Conservation (phyloP, 805 yeast species). For the Pichia sporocuriosa region DNA sequence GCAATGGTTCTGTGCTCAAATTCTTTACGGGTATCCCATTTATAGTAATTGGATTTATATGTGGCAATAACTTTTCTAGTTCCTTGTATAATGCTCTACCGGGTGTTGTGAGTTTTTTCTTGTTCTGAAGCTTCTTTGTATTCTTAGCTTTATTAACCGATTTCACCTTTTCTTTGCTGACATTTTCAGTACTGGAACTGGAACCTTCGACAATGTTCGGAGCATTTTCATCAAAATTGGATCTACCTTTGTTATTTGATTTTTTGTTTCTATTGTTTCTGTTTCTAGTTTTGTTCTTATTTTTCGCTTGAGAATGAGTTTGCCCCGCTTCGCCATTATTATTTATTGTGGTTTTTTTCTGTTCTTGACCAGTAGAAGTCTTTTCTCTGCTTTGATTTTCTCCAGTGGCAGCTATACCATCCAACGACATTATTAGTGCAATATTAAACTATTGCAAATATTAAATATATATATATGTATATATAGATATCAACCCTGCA, state of each 20-base stretch:
- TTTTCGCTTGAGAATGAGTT: neutral
- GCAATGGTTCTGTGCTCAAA: conserved; percentile 16
- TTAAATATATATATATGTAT: no score
- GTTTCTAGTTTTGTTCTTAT: conserved; percentile 2
- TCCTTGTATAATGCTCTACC: conserved; percentile 17
- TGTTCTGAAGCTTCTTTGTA: neutral
- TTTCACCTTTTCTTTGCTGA: neutral
- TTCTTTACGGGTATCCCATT: conserved; percentile 24
- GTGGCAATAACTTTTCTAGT: conserved; percentile 17
- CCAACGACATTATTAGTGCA: no score
- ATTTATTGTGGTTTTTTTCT: no score
- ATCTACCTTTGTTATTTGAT: neutral
- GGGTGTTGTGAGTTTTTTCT: neutral
- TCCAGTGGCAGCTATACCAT: conserved; percentile 10
- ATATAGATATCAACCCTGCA: no score
- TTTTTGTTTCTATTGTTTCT: conserved; percentile 4
- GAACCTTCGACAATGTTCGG: neutral
- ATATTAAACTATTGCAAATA: no score
- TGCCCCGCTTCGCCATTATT: no score
- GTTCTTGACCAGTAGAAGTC: no score
- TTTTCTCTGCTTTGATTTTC: no score
- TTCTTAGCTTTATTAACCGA: neutral
- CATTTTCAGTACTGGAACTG: no score
- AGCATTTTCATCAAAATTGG: neutral
- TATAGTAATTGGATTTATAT: conserved; percentile 19